phyloP scores from a whole-genome alignment of 2,329 filamentous ascomycete genomes.

The Spiromastix sp. region DNA sequence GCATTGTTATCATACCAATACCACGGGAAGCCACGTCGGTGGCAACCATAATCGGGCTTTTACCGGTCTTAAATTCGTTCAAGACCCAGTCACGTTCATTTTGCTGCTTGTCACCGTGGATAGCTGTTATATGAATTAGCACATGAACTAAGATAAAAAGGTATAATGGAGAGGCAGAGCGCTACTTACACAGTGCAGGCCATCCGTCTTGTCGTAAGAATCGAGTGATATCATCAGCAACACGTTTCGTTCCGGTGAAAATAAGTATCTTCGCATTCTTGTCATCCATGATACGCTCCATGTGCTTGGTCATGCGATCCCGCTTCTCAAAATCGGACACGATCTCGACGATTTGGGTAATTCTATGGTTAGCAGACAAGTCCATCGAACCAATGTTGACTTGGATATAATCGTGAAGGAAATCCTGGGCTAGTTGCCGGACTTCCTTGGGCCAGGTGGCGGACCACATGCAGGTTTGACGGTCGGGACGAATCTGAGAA shows the following conservation, averaged over 20 bases:
- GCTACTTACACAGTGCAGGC: conserved; percentile 78
- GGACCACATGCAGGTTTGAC: conserved; percentile 99
- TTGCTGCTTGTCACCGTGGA: conserved; percentile 98
- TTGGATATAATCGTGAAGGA: conserved; percentile 92
- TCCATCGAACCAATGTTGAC: conserved; percentile 98
- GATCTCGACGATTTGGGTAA: conserved; percentile 95
- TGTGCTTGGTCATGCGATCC: conserved; percentile 91
- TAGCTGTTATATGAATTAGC: conserved; percentile 51
- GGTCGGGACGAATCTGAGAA: conserved; percentile 89
- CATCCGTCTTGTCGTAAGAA: conserved; percentile 97
- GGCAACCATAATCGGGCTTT: conserved; percentile 99
- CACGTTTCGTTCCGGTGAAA: conserved; percentile 78
- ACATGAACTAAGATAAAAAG: conserved; percentile 15
- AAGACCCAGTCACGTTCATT: conserved; percentile 99
- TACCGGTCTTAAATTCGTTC: conserved; percentile 98
- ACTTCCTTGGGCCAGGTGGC: conserved; percentile 99
- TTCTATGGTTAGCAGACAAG: conserved; percentile 91
- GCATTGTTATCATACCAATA: conserved; percentile 91
- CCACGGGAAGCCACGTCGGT: conserved; percentile 99
- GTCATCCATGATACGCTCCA: conserved; percentile 96
- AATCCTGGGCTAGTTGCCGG: conserved; percentile 79
- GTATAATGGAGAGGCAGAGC: no score
- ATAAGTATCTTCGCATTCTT: conserved; percentile 92
- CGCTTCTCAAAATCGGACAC: conserved; percentile 96
- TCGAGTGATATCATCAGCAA: conserved; percentile 94